These are phyloP conservation scores for Boletus vermiculosoides DNA, from an alignment of 768 basidiomycete genomes.

Conservation along the genomic window DNA sequence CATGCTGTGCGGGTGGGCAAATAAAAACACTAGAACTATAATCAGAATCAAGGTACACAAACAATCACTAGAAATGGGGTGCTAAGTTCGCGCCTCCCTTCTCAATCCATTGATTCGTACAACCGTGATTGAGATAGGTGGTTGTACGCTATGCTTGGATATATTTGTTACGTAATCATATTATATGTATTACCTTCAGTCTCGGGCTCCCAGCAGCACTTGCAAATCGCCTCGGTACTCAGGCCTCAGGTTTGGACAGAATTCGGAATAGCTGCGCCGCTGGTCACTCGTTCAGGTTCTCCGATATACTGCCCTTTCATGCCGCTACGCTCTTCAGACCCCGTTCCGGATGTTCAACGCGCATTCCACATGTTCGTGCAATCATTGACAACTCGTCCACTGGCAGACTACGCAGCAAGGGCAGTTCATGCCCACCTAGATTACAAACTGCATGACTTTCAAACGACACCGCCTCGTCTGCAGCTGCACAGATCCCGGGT, in stretches of 20 bases:
- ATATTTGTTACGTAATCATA: constrained; percentile 17
- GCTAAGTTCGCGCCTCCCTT: neutral
- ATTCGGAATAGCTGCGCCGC: constrained; percentile 11
- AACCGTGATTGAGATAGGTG: neutral
- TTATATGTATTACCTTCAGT: neutral
- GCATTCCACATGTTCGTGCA: constrained; percentile 34
- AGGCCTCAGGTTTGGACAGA: constrained; percentile 3
- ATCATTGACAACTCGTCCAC: constrained; percentile 26
- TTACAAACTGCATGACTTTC: constrained; percentile 19
- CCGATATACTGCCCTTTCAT: constrained; percentile 19
- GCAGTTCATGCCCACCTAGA: constrained; percentile 23
- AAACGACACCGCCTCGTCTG: constrained; percentile 20
- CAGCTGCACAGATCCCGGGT: constrained; percentile 9
- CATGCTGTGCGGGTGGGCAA: constrained; percentile 1
- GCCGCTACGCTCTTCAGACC: constrained; percentile 26
- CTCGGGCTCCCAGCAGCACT: neutral
- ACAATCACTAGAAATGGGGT: neutral
- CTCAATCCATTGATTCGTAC: neutral
- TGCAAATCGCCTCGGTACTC: constrained; percentile 4
- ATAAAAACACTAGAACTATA: neutral
- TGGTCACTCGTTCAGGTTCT: constrained; percentile 9
- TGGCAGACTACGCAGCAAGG: constrained; percentile 26
- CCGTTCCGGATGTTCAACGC: constrained; percentile 31
- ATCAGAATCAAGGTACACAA: neutral
- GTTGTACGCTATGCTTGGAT: neutral